Base-by-base conservation (phyloP, 345 rosid species). In the Raphanus sativus region DNA sequence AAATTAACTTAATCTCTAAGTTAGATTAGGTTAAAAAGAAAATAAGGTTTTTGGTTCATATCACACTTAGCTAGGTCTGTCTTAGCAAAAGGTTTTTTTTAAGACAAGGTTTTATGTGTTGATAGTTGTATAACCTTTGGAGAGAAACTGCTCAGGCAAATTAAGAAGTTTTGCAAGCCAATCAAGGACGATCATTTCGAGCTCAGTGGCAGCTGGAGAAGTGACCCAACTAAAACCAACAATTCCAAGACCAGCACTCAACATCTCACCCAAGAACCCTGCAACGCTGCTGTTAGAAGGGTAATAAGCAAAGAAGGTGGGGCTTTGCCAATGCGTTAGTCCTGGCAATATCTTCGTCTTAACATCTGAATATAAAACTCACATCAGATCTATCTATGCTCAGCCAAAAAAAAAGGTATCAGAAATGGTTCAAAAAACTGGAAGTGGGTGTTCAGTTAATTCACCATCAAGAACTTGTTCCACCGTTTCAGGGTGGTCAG, bases 181-280 rank as follows among this genome's bases (percentile, higher is more conserved):
- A 70, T 90, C 98, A 32, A 94, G 86, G 76, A 94, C 97, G 54
- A 94, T 89, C 85, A 84, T 86, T 82, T 94, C 97, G 17, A 91
- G 97, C 78, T 94, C 97, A 0, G 97, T 91, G 6, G 97, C 95
- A 48, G 97, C 97, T 33, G 97, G 98, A 65, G 97, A 91, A 68
- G 97, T 84, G 33, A 94, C 84, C 98, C 97, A 90, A 81, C 97
- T 94, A 13, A 61, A 61, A 91, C 97, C 97, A 69, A 90, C 93
- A 26, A 94, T 87, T 16, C 83, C 88, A 48, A 94, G 84, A 79
- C 94, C 97, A 80, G 96, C 93, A 66, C 95, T 90, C 67, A 94
- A 88, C 98, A 94, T 94, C 82, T 91, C 98, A 69, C 97, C 98
- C 83, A 94, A 65, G 78, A 94, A 91, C 16, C 98, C 98, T 0